Percentiles rank a stretch among this genome's conserved stretches.
phyloP scores from a whole-genome alignment of 805 yeast species.

The Lachancea waltii region DNA sequence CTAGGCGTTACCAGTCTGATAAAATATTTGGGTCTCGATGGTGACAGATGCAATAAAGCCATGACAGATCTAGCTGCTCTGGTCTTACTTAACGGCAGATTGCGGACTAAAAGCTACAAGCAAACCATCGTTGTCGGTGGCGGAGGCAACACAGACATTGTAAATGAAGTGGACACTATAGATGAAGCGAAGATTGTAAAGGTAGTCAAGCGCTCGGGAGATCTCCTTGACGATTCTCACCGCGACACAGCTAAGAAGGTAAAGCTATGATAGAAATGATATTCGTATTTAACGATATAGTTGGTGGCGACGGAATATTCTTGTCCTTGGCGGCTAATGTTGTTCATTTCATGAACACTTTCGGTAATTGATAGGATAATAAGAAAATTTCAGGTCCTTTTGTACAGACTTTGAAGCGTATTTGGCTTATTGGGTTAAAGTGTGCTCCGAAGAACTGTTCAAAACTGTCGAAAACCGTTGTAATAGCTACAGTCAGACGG shows the following conservation, averaged over 20 bases:
- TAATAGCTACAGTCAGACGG: too few relatives aligned
- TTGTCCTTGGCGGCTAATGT: neutral
- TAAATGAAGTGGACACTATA: constrained; percentile 17
- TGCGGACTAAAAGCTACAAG: constrained; percentile 68
- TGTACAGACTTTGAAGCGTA: neutral
- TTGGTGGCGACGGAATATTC: too few relatives aligned
- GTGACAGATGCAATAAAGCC: constrained; percentile 52
- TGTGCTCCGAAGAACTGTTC: too few relatives aligned
- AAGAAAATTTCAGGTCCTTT: neutral
- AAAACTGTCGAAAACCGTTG: too few relatives aligned
- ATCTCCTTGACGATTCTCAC: neutral
- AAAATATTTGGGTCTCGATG: constrained; percentile 63
- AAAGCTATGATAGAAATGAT: neutral
- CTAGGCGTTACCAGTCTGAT: constrained; percentile 63
- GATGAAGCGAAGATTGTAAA: constrained; percentile 16
- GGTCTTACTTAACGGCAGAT: constrained; percentile 65
- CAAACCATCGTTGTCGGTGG: constrained; percentile 61
- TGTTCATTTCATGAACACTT: neutral
- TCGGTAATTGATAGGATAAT: neutral
- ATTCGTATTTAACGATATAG: neutral
- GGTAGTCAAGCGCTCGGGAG: constrained; percentile 17
- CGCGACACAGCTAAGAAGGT: neutral
- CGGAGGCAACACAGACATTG: constrained; percentile 39
- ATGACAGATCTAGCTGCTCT: constrained; percentile 54
- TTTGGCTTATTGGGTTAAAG: too few relatives aligned